A percentile compares a stretch with the other conserved stretches of the same genome.
phyloP scores from a whole-genome alignment of 805 yeast genomes.

The Suhomyces sp. region DNA sequence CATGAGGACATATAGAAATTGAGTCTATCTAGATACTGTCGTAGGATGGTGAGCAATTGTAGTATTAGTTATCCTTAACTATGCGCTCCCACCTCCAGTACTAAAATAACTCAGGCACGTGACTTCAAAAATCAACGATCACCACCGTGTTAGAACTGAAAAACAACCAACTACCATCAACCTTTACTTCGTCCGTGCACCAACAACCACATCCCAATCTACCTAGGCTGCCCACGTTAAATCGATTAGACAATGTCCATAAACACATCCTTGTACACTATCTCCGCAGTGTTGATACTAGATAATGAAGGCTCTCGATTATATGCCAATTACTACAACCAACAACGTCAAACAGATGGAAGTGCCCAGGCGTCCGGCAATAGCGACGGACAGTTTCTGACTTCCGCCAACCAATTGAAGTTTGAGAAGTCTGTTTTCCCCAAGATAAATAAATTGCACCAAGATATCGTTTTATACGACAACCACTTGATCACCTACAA shows the following conservation, averaged over 20 bases:
- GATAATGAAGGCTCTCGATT: conserved; percentile 80
- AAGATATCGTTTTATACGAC: conserved; percentile 79
- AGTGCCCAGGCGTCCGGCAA: conserved; percentile 6
- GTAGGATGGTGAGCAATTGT: too few species aligned
- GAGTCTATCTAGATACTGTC: too few species aligned
- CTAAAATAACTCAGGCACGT: too few species aligned
- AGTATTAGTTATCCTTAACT: too few species aligned
- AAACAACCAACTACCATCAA: too few species aligned
- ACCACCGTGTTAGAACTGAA: conserved; percentile 7
- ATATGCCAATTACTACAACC: conserved; percentile 79
- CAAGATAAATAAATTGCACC: conserved; percentile 78
- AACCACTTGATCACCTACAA: conserved; percentile 82
- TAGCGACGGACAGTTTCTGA: conserved; percentile 33
- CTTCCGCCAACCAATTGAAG: conserved; percentile 62
- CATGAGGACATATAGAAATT: too few species aligned
- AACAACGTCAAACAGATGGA: conserved; percentile 53
- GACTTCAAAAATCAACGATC: conserved; percentile 3
- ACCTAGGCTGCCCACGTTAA: too few species aligned
- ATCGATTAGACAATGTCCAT: conserved; percentile 36
- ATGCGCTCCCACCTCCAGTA: too few species aligned
- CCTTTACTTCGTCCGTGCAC: too few species aligned
- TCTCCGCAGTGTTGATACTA: conserved; percentile 75
- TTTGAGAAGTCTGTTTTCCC: conserved; percentile 72
- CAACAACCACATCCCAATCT: too few species aligned
- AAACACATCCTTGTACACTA: conserved; percentile 71